These are phyloP conservation scores for Penicillium argentinense DNA, from an alignment of 495 filamentous ascomycete genomes.

Conservation along the genomic window DNA sequence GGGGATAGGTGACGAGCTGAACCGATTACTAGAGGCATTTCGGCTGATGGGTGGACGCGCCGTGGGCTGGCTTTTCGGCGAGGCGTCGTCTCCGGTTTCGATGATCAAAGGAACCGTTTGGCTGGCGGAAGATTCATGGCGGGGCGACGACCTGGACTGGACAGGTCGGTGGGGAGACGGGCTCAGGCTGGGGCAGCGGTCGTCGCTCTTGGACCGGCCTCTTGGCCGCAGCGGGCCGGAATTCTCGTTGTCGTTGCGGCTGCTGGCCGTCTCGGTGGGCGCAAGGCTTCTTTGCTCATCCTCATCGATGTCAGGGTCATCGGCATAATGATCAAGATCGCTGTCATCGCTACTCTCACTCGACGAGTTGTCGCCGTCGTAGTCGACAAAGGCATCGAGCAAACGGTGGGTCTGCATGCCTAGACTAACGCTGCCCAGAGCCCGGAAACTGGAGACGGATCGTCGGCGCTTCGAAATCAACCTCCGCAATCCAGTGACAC, in stretches of 20 bases:
- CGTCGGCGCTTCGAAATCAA: constrained; percentile 55
- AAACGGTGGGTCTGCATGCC: constrained; percentile 79
- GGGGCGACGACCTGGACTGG: constrained; percentile 15
- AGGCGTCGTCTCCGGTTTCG: constrained; percentile 48
- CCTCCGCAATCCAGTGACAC: constrained; percentile 50
- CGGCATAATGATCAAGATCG: constrained; percentile 40
- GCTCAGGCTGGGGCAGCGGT: constrained; percentile 12
- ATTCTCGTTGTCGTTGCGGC: constrained; percentile 9
- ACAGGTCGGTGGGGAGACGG: constrained; percentile 8
- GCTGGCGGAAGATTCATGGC: constrained; percentile 1
- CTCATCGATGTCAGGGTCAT: constrained; percentile 27
- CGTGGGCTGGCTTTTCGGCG: constrained; percentile 31
- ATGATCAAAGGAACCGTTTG: constrained; percentile 43
- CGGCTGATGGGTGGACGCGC: constrained; percentile 32
- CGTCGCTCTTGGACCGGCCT: constrained; percentile 24
- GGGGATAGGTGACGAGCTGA: constrained; percentile 74
- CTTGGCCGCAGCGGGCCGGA: constrained; percentile 9
- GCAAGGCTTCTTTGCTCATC: constrained; percentile 42
- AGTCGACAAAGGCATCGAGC: constrained; percentile 60
- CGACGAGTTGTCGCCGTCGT: constrained; percentile 48
- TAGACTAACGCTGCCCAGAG: constrained; percentile 61
- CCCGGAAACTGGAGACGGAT: constrained; percentile 63
- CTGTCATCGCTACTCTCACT: constrained; percentile 49
- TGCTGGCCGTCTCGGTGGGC: constrained; percentile 12
- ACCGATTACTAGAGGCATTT: constrained; percentile 50